Conservation (phyloP, 2,329 filamentous ascomycete genomes). For the Sporothrix pseudoabietina region DNA sequence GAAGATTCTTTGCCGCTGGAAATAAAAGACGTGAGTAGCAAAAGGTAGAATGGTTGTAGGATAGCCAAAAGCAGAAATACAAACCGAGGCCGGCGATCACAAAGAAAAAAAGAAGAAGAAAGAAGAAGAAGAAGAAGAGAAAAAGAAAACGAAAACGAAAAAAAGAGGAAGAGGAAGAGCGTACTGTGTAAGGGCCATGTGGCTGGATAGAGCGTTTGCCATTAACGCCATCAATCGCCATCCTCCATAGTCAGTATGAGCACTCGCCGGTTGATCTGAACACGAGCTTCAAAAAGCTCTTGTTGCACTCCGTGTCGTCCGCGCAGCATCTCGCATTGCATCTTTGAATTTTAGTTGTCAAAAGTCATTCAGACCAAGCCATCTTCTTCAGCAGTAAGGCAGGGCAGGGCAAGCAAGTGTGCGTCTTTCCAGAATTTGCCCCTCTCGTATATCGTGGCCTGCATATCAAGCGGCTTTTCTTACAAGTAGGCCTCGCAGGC, state of each 20-base stretch:
- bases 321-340: not conserved
- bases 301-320: not conserved
- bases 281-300: not conserved
- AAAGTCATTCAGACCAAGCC: not conserved
- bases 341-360: not conserved
- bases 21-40: not conserved
- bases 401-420: not conserved
- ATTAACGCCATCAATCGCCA: not conserved
- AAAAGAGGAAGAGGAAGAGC: not conserved
- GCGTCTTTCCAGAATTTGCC: not conserved
- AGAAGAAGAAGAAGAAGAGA: not conserved
- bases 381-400: not conserved
- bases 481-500: not conserved
- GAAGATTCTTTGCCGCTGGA: conserved; percentile 1
- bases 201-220: not conserved
- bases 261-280: conserved; percentile 5
- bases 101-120: not conserved
- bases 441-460: conserved; percentile 7
- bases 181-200: not conserved
- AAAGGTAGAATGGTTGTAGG: not conserved
- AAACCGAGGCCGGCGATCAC: not conserved
- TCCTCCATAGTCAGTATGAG: not conserved
- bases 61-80: not conserved
- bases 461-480: not conserved
- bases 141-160: not conserved